Evolutionary conservation across 2,329 filamentous ascomycete species (phyloP), one percentile per base, ranked within the genome.

Genomic region (Xylaria sp.): DNA sequence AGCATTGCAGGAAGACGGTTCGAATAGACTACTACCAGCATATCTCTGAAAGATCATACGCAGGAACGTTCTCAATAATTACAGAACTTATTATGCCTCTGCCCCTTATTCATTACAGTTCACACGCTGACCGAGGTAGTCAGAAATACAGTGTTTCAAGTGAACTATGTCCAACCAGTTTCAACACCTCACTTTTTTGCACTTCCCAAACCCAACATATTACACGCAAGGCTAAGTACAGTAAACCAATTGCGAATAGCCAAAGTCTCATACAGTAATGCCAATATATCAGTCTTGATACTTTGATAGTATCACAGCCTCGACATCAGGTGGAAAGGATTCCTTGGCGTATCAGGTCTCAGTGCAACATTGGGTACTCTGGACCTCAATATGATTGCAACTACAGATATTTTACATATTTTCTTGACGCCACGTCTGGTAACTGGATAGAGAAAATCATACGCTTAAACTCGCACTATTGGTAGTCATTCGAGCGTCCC

Each of bases 291-390:
- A 57, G 62, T 42, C 48, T 59, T 59, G 4, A 28, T 23, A 33
- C 31, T 36, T 62, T 33, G 56, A 59, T 38, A 15, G 51, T 57
- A 48, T 42, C 36, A 49, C 28, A 28, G 20, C 63, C 31, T 63
- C 17, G 23, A 26, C 5, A 44, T 59, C 23, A 44, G 59, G 46
- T 59, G n/a, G 33, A 31, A 63, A 69, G 65, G 67, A 69, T 69
- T 67, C n/a, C 68, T 70, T 70, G 68, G 68, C 68, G 68, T 67
- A 54, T 70, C 68, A 67, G 60, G 65, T 70, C 33, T 59, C 31
- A 58, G 44, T 62, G 63, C 48, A 59, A 65, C 60, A 56, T 26
- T 59, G 20, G 6, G 48, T 31, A 36, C 62, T 51, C 46, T 28
- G 28, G 28, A 28, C 28, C 28, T 28, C 9, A 26, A 31, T 58